A percentile compares a stretch with the other conserved stretches of the same genome.
These are phyloP conservation scores for Eimeria necatrix DNA, from an alignment of 169 alveolate genomes.

Conservation along the genomic window DNA sequence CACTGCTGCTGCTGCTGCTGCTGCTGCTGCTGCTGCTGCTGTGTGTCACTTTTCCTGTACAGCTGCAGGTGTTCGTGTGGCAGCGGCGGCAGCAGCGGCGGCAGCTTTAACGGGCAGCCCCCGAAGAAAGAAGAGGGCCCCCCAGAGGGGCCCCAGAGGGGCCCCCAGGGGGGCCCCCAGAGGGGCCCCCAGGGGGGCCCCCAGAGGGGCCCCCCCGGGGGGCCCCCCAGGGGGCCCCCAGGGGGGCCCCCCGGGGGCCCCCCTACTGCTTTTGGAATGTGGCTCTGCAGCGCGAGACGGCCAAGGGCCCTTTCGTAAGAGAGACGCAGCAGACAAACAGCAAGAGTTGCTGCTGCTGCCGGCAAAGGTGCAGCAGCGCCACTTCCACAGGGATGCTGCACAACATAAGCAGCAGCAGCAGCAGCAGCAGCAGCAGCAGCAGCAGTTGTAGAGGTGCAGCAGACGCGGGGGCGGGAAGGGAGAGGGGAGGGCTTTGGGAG, in stretches of 20 bases:
- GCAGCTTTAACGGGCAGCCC: too few relatives aligned
- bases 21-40: conserved; percentile 30
- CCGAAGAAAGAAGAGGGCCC: conserved; percentile 23
- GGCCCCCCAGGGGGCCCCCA: neutral
- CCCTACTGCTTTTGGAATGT: neutral
- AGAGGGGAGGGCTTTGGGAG: neutral
- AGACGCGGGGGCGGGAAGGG: neutral
- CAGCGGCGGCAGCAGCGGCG: conserved; percentile 70
- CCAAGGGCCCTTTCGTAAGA: conserved; percentile 20
- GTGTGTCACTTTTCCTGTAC: conserved; percentile 1
- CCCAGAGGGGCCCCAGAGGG: neutral
- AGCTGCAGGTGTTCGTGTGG: conserved; percentile 31
- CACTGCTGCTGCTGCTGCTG: conserved; percentile 37
- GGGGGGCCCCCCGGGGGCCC: neutral
- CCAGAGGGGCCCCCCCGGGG: too few relatives aligned
- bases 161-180: neutral
- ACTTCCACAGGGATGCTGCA: conserved; percentile 12
- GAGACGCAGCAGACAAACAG: conserved; percentile 52
- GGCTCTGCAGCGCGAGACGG: neutral
- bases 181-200: neutral
- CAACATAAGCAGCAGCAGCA: conserved; percentile 57
- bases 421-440: neutral
- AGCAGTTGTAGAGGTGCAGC: neutral
- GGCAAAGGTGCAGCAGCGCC: neutral
- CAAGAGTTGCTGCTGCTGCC: conserved; percentile 56